Evolutionary conservation across 1,284 basidiomycete species (phyloP), one percentile per base, ranked within the genome.

Genomic region (Cryptococcus jaspeensis): DNA sequence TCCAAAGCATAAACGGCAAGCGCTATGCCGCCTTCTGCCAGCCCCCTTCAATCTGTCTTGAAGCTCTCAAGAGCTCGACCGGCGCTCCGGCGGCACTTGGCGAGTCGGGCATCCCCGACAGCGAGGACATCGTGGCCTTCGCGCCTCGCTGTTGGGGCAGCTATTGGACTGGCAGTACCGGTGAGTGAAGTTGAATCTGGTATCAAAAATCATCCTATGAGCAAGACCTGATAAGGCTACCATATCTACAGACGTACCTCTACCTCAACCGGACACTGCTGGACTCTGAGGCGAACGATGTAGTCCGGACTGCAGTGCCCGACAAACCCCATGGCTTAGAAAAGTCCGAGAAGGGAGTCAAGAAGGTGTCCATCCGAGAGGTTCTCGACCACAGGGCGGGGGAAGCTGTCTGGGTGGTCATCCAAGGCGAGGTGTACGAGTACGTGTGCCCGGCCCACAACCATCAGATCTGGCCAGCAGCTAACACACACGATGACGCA

Each of bases 361-460:
- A 40, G 11, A 44, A 58, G 48, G 52, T 53, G n/a, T 52, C 48
- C n/a, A 61, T 72, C 25, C 48, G 53, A 25, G 71, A 75, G 36
- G 66, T 75, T 0, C 50, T 75, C 13, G 56, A 63, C 16, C 62
- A 64, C 32, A 65, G 68, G 39, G 61, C 67, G 4, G 63, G 67
- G 1, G 63, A 70, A 32, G 65, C 69, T 50, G 50, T 71, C 9
- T 75, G 74, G 74, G 74, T 75, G 15, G 72, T 75, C 7, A 74
- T 75, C 58, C 66, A 73, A 25, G 74, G 74, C 12, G 57, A 72
- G 36, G 74, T 75, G 1, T 75, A 75, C 47, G 66, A 75, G 74
- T 75, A 60, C 62, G 74, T 64, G 6, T 16, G 3, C 28, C 8
- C 12, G 28, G 16, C 11, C 18, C 43, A 23, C 18, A 9, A 5